Evolutionary conservation across 768 basidiomycete genomes (phyloP), one percentile per base, ranked within the genome.

Genomic region (Gloeophyllum trabeum): DNA sequence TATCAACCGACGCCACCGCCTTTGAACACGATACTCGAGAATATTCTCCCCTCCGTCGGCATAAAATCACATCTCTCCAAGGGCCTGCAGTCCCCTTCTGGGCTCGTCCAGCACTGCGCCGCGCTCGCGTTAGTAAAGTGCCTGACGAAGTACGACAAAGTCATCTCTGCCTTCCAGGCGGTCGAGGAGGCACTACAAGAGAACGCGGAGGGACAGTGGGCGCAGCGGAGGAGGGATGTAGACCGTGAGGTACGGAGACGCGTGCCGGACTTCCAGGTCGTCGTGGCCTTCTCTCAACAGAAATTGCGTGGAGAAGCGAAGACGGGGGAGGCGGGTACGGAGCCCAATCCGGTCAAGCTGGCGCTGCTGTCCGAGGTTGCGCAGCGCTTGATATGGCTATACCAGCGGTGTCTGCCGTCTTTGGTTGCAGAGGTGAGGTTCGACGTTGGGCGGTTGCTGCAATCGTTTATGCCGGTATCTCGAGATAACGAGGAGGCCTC

Each of bases 261-360:
- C 4, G 71, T 93, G 1, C 93, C 94, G 0, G 92, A 93, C 39
- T 81, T 93, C 45, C 77, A 82, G 50, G 87, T 93, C 40, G 63
- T 96, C 42, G 71, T 96, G 6, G 86, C 79, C 0, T 85, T 92
- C 53, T 80, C 82, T 4, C 83, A 90, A 48, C 78, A 58, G 48
- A 61, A 48, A 41, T 40, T 10, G 2, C 18, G 28, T 35, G 26
- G 28, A 10, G 10, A 30, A 2, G 25, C 25, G 10, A 34, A 24
- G 35, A 14, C 40, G 16, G 18, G 21, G 3, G 43, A 43, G 28
- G 30, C 14, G 12, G n/a, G n/a, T n/a, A n/a, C n/a, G n/a, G 26
- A 30, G 10, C 34, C 32, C 4, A 21, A 24, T 5, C 21, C 32
- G 10, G 35, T n/a, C 3, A 30, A 41, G 4, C 61, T 59, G 0